Evolutionary conservation across 257 asterid species (phyloP), one percentile per base, ranked within the genome.

Genomic region (Solanum tarijense): DNA sequence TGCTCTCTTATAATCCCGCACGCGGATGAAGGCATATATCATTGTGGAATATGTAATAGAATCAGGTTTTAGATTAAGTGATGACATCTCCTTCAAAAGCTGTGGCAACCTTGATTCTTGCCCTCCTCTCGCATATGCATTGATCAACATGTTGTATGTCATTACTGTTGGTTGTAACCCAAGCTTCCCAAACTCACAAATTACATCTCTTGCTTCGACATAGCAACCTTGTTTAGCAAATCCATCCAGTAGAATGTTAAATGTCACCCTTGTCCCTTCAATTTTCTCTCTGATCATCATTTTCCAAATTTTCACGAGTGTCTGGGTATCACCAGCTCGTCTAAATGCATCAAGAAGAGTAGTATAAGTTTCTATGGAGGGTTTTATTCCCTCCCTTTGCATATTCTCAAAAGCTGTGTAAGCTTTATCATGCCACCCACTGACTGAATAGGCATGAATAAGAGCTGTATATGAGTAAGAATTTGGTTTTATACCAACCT

Each of bases 61-160:
- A 91, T 97, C 99, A 7, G 99, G 98, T 90, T 95, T 96, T 21
- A 96, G 89, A 87, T 92, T 90, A 78, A 93, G 93, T 0, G 95
- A 93, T n/a, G 94, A 92, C 99, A 97, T 97, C 89, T 97, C 99
- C 83, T 95, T 94, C 91, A 97, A 89, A 87, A 97, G 92, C 87
- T 92, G 96, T 4, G 99, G 99, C 89, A 96, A 83, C 93, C 94
- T 97, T 29, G 95, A 93, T 55, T 96, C 99, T 87, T 90, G 96
- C 43, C 98, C 98, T 27, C 99, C 99, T 84, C 98, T 90, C 18
- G 96, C 98, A 83, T 97, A 97, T 2, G 98, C 99, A 86, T 97
- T 96, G 83, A 97, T 94, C 91, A 96, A 88, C 96, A 97, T 97
- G 86, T 97, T 97, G 90, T 96, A 97, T 2, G 99, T 97, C 99